Base-by-base conservation (phyloP, 352 stramenopile species). In the Globisporangium sylvaticum region DNA sequence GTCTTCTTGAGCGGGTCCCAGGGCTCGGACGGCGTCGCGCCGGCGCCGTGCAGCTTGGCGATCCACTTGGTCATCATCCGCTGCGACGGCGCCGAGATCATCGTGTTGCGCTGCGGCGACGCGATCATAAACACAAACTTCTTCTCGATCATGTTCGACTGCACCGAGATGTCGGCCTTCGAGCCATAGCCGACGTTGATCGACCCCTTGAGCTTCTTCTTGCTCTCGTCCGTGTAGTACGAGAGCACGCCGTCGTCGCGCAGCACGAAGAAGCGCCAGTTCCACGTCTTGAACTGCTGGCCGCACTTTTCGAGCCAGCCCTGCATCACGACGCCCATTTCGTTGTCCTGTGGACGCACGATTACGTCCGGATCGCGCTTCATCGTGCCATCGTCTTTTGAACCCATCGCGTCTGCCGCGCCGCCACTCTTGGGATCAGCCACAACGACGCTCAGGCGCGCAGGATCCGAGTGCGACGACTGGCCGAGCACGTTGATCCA, bases 231-330 rank as follows among this genome's bases (percentile, higher is more conserved):
- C 0, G 72, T 77, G 65, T 93, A 96, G 64, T 95, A 95, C 8
- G 82, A 87, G 61, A 96, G 75, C 54, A 92, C 80, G 34, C 88
- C 85, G 69, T 95, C 87, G 55, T 88, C 75, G 20, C 84, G 82
- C 52, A 96, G 73, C 57, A 95, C 88, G 62, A 96, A 96, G 75
- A 92, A 95, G 48, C 87, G 84, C 86, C 81, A 93, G 67, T 96
- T 94, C 88, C 88, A 95, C 57, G 88, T 94, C 80, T 96, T 95
- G 71, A 96, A 92, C 63, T 91, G 84, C 71, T 94, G 85, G 1
- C 88, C 86, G 64, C 88, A 95, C 67, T 96, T 96, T 58, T 96
- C 83, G 42, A 96, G 83, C 88, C 88, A 96, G 18, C 88, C 88
- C 53, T 94, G 81, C 75, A 92, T 92, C 7, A 94, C 76, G 32